Evolutionary conservation across 768 basidiomycete species (phyloP).

Genomic region (Tulasnella calospora): DNA sequence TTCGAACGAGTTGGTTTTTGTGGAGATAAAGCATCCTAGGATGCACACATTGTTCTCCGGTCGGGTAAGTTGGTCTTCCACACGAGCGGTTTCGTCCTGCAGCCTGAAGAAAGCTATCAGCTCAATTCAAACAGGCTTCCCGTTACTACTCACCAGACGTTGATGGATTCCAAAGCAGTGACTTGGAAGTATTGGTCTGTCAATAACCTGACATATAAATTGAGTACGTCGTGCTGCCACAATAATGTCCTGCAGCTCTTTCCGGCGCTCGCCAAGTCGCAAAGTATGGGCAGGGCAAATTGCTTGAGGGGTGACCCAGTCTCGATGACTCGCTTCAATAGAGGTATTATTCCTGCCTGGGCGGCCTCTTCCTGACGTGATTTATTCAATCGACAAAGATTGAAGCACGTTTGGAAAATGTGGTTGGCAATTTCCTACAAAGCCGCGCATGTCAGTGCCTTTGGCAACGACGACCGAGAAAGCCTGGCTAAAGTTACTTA

Average conservation of each 20-base stretch:
- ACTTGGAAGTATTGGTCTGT: conserved; percentile 90
- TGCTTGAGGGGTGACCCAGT: conserved; percentile 90
- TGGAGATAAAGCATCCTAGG: conserved; percentile 71
- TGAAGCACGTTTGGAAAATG: conserved; percentile 95
- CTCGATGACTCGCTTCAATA: conserved; percentile 82
- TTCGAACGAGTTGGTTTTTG: conserved; percentile 88
- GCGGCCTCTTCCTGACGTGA: conserved; percentile 95
- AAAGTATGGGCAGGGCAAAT: conserved; percentile 93
- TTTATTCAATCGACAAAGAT: conserved; percentile 91
- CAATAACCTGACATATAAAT: conserved; percentile 69
- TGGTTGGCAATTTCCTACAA: conserved; percentile 92
- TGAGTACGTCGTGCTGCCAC: conserved; percentile 91
- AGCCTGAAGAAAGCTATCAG: conserved; percentile 51
- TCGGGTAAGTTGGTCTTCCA: conserved; percentile 83
- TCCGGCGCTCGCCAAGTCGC: conserved; percentile 91
- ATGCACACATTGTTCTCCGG: conserved; percentile 59
- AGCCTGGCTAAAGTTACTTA: conserved; percentile 39
- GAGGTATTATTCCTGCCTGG: conserved; percentile 89
- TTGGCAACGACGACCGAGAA: neutral
- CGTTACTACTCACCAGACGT: conserved; percentile 64
- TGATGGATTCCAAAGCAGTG: conserved; percentile 81
- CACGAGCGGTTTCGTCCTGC: conserved; percentile 89
- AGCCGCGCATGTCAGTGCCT: neutral
- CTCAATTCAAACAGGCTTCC: neutral
- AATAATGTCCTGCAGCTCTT: conserved; percentile 84